Evolutionary conservation across 2,329 filamentous ascomycete species (phyloP), one percentile per base, ranked within the genome.

Genomic region (Fusarium heterosporum): DNA sequence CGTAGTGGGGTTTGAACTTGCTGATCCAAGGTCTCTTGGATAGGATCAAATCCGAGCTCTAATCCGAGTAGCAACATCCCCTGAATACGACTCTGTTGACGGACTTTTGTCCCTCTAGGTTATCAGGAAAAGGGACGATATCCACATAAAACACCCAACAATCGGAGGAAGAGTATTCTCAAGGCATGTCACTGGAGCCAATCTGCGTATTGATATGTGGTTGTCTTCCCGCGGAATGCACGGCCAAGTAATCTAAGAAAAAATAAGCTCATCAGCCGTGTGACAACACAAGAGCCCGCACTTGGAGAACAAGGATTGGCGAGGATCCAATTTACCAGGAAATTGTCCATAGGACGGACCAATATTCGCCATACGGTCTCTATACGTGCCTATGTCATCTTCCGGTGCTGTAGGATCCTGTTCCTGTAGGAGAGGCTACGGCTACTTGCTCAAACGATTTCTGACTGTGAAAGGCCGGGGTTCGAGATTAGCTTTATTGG

Each of bases 221-320:
- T 30, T 51, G 48, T 62, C 36, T 40, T 34, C 42, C 30, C 36
- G 36, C 40, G 56, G 55, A 62, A 68, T 66, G 52, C 52, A 58
- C 48, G 49, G 52, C 49, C 13, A 39, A 49, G 55, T 28, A 61
- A 65, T 63, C 50, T 57, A 46, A 46, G 43, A 51, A 51, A 25
- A 66, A 69, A 58, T 68, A 68, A 66, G 55, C 65, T 69, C 65
- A 66, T 55, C 51, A 68, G 48, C 48, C 61, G 49, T 28, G 43
- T 51, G 65, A 41, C 55, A 57, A 61, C 43, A 25, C 51, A 53
- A 57, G 42, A 61, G 29, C 34, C 61, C 48, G 42, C 45, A 42
- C 14, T 43, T 61, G 57, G 46, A 29, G 17, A 22, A 40, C 65
- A 55, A 52, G 61, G 49, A 28, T 42, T 34, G n/a, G 22, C 13